Evolutionary conservation across 2,329 filamentous ascomycete species (phyloP).

Genomic region (Paecilomyces variotii): DNA sequence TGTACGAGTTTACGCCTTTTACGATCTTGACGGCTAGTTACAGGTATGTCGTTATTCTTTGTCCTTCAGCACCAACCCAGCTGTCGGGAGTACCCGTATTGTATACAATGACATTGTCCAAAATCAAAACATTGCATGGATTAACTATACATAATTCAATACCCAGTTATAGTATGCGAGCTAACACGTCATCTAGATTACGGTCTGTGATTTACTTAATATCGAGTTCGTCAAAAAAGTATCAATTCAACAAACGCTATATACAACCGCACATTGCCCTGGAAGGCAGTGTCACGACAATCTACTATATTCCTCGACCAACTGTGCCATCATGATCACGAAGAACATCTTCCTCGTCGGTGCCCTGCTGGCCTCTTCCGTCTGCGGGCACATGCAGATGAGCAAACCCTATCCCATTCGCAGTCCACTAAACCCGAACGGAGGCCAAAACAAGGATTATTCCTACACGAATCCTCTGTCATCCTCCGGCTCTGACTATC

Average conservation of each 20-base stretch:
- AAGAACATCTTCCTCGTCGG: constrained; percentile 22
- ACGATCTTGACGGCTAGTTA: not conserved
- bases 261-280: not conserved
- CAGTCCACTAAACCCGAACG: constrained; percentile 42
- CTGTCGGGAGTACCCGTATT: not conserved
- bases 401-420: constrained; percentile 46
- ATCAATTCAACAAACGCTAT: not conserved
- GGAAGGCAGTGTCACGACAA: not conserved
- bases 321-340: constrained; percentile 15
- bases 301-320: not conserved
- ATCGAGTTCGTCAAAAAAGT: not conserved
- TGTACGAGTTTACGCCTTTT: not conserved
- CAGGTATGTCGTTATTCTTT: not conserved
- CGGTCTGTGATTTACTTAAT: not conserved
- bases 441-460: constrained; percentile 53
- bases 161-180: not conserved
- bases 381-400: constrained; percentile 48
- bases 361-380: constrained; percentile 24
- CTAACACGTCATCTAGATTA: not conserved
- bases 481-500: constrained; percentile 55
- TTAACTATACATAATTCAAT: not conserved
- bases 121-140: not conserved
- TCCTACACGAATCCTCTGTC: constrained; percentile 62
- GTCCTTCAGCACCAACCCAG: not conserved
- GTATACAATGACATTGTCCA: not conserved